These are phyloP conservation scores for Bertia moriformis DNA, from an alignment of 2,329 filamentous ascomycete species.

Conservation along the genomic window DNA sequence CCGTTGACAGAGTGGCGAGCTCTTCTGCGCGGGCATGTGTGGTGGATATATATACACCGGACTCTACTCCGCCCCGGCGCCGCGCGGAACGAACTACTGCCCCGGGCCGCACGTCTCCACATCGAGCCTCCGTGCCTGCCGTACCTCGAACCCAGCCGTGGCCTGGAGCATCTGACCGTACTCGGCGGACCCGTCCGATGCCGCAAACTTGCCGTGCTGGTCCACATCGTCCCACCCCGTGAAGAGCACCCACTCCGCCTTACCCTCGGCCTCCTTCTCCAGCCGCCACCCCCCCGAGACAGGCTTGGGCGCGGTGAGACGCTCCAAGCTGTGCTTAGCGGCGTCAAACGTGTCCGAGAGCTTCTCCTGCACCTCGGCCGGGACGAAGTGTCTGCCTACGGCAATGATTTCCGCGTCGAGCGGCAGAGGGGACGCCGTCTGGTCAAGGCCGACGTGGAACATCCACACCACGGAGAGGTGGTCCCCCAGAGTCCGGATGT, in stretches of 20 bases:
- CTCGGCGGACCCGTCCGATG: constrained; percentile 13
- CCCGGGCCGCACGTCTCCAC: too few species aligned
- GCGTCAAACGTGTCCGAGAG: background rate
- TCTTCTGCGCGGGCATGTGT: too few species aligned
- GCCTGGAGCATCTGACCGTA: too few species aligned
- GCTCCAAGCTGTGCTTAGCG: background rate
- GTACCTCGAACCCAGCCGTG: too few species aligned
- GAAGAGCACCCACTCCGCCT: constrained; percentile 25
- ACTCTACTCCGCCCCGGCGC: too few species aligned
- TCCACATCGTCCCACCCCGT: constrained; percentile 19
- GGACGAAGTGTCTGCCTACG: background rate
- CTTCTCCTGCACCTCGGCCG: background rate
- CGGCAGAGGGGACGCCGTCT: background rate
- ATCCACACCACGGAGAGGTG: background rate
- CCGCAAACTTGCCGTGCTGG: constrained; percentile 16
- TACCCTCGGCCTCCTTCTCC: constrained; percentile 5
- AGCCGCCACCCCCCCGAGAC: background rate
- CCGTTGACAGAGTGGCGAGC: too few species aligned
- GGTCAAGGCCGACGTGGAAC: background rate
- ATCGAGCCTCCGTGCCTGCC: too few species aligned
- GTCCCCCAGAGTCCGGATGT: background rate
- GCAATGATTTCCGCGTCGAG: background rate
- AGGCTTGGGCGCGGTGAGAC: background rate
- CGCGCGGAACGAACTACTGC: too few species aligned
- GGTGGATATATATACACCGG: too few species aligned